A percentile compares a stretch with the other conserved stretches of the same genome.
These are phyloP conservation scores for Moniliella sp. DNA, from an alignment of 1,284 basidiomycete genomes.

Conservation along the genomic window DNA sequence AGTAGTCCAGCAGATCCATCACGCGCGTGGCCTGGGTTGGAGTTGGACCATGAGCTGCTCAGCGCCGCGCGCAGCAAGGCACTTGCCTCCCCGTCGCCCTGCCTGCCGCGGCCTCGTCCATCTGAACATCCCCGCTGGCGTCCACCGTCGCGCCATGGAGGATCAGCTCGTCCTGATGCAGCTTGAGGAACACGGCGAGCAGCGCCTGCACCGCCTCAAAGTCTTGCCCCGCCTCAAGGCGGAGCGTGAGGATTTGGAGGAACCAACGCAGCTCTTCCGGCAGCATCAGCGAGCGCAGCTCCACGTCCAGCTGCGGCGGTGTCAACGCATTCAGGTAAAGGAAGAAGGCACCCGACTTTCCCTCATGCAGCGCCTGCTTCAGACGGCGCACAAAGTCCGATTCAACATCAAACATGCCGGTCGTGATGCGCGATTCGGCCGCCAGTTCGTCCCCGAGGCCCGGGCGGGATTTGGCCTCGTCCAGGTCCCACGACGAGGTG, in stretches of 20 bases:
- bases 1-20: constrained; percentile 22
- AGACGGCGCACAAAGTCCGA: background rate
- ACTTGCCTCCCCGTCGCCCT: constrained; percentile 3
- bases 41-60: constrained; percentile 12
- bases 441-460: too few species aligned
- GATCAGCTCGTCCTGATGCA: constrained; percentile 63
- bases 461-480: too few species aligned
- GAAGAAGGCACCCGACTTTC: too few species aligned
- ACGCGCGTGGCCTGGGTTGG: constrained; percentile 11
- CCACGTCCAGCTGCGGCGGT: constrained; percentile 70
- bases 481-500: too few species aligned
- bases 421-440: too few species aligned
- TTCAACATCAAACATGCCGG: background rate
- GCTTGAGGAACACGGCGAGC: constrained; percentile 57
- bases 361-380: constrained; percentile 14
- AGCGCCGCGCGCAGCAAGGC: constrained; percentile 9
- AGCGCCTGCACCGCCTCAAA: constrained; percentile 87
- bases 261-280: constrained; percentile 50
- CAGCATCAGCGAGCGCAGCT: constrained; percentile 54
- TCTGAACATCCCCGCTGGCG: constrained; percentile 43
- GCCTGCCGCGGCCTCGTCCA: constrained; percentile 48
- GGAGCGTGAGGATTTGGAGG: constrained; percentile 50
- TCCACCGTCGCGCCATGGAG: constrained; percentile 37
- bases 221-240: constrained; percentile 59
- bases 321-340: constrained; percentile 63